Conservation (phyloP, 2,329 filamentous ascomycete species). For the Hypoxylon sp. region DNA sequence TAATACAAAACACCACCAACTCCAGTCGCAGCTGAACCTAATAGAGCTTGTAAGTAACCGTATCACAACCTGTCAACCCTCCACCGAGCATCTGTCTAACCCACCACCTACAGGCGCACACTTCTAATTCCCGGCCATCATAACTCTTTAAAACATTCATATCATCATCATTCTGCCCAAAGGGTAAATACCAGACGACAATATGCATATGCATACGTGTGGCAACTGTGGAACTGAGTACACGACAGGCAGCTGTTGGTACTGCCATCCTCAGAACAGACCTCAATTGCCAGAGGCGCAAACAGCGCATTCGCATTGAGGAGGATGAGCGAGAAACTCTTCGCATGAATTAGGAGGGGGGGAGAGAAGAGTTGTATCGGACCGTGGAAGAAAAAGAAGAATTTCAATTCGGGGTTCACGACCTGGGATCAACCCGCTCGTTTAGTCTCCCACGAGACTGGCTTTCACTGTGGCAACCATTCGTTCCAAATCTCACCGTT, state of each 20-base stretch:
- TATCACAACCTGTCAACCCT: constrained; percentile 4
- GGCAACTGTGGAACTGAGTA: constrained; percentile 57
- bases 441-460: constrained; percentile 28
- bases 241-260: constrained; percentile 56
- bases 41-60: constrained; percentile 34
- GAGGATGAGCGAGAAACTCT: constrained; percentile 7
- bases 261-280: constrained; percentile 56
- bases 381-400: constrained; percentile 24
- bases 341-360: constrained; percentile 16
- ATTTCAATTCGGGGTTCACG: constrained; percentile 33
- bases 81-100: constrained; percentile 22
- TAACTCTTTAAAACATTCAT: constrained; percentile 2
- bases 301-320: constrained; percentile 35
- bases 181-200: constrained; percentile 41
- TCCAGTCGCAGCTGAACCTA: constrained; percentile 14
- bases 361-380: constrained; percentile 4
- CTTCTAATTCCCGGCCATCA: constrained; percentile 15
- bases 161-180: constrained; percentile 18
- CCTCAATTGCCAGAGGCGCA: constrained; percentile 35
- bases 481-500: constrained; percentile 24
- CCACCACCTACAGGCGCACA: constrained; percentile 14
- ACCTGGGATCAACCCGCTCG: constrained; percentile 29
- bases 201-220: constrained; percentile 54
- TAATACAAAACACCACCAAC: constrained; percentile 17
- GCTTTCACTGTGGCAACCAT: constrained; percentile 30